Evolutionary conservation across 1,139 yeast species (phyloP).

Genomic region (Entelexis paramagnoliae): DNA sequence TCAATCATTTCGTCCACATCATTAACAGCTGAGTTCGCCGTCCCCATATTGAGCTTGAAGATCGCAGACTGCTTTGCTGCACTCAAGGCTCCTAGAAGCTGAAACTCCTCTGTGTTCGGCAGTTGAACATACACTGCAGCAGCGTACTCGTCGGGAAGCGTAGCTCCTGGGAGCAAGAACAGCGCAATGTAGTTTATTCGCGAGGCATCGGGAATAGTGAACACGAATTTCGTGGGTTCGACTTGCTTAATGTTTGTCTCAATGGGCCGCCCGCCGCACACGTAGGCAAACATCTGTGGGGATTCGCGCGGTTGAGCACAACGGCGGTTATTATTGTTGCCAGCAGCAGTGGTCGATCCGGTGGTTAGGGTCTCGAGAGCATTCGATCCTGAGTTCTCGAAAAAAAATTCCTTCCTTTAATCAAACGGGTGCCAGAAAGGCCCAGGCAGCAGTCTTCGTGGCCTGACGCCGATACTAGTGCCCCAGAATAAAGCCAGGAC

Average conservation of each 20-base stretch:
- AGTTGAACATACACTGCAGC: conserved; percentile 85
- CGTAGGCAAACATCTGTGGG: conserved; percentile 37
- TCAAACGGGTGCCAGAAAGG: conserved; percentile 8
- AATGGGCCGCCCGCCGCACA: conserved; percentile 38
- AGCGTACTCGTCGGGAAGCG: conserved; percentile 56
- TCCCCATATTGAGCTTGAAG: conserved; percentile 56
- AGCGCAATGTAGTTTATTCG: conserved; percentile 62
- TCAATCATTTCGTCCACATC: conserved; percentile 34
- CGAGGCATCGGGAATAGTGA: conserved; percentile 50
- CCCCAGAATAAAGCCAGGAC: conserved; percentile 21
- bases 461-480: conserved; percentile 3
- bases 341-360: not conserved
- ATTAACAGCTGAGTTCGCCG: conserved; percentile 23
- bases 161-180: conserved; percentile 61
- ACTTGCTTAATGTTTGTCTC: conserved; percentile 41
- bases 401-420: not conserved
- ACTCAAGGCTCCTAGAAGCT: conserved; percentile 62
- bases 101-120: conserved; percentile 59
- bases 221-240: conserved; percentile 53
- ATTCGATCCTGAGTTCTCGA: not conserved
- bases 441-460: not conserved
- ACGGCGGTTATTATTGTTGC: not conserved
- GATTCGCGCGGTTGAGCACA: not conserved
- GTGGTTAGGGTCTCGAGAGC: not conserved
- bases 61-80: conserved; percentile 81